Evolutionary conservation across 495 filamentous ascomycete genomes (phyloP), one percentile per base, ranked within the genome.

Genomic region (Hypoxylon lienhwacheense): DNA sequence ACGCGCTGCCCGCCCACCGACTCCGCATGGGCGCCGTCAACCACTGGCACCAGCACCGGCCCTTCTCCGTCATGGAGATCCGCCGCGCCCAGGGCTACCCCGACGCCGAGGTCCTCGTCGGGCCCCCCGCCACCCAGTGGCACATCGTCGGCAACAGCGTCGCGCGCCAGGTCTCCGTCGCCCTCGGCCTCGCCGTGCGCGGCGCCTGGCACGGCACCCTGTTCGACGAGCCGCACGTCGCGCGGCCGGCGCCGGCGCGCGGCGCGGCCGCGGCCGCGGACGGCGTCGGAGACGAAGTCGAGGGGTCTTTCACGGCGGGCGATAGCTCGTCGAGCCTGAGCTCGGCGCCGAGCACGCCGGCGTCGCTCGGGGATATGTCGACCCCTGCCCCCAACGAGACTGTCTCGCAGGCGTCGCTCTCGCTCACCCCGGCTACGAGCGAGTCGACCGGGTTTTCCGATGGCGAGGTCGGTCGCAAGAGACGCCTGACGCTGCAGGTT

Each of bases 101-200:
- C 0, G 86, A 90, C 49, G 41, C 85, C 11, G 87, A 90, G 31
- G 77, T 90, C 0, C 53, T 91, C 1, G 53, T 90, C 7, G 88
- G 86, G 0, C 46, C 39, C 5, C 56, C 73, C 1, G 26, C 43
- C 0, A 66, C 81, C 8, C 79, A 84, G 55, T 83, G 78, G 70
- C 80, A 76, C 47, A 77, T 87, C 28, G 70, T 89, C 10, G 88
- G 87, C 0, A 91, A 91, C 62, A 83, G 80, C 40, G 88, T 91
- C 2, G 78, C 82, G n/a, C 77, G 85, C 16, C 73, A 73, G 4
- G 79, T 87, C 12, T 75, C 85, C 5, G 47, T 87, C 16, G 84
- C 80, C 11, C 61, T 87, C 31, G 86, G 86, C 1, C 52, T 88
- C 4, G 61, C 74, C 26, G 67, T 90, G 2, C 68, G 85, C 14